Conservation (phyloP, 23 red algal genomes). For the Cyanidioschyzon merolae region DNA sequence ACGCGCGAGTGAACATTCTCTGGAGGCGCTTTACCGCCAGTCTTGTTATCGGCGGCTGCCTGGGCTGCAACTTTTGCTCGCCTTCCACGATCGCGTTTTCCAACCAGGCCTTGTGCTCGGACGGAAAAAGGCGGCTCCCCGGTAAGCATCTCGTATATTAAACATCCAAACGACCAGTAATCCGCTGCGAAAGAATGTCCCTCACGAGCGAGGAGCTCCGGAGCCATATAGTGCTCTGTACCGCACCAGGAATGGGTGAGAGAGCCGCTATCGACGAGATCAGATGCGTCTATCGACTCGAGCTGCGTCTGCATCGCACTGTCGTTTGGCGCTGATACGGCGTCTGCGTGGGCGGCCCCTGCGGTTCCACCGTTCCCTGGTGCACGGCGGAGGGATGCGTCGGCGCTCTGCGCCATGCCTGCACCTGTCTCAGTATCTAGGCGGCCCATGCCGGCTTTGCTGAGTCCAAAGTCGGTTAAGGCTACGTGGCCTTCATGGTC, state of each 20-base stretch:
- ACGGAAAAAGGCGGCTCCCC: conserved; percentile 86
- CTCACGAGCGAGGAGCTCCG: conserved; percentile 71
- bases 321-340: not conserved
- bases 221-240: conserved; percentile 90
- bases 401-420: not conserved
- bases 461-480: conserved; percentile 89
- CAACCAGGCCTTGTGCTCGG: conserved; percentile 23
- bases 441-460: conserved; percentile 34
- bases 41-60: too few species aligned
- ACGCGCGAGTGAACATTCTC: conserved; percentile 29
- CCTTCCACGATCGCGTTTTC: not conserved
- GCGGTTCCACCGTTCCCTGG: not conserved
- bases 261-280: conserved; percentile 17
- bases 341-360: not conserved
- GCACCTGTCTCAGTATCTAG: not conserved
- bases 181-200: conserved; percentile 63
- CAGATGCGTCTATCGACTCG: not conserved
- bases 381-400: not conserved
- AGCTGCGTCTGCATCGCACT: not conserved
- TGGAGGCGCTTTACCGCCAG: not conserved
- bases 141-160: conserved; percentile 83
- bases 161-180: conserved; percentile 70
- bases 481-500: conserved; percentile 66
- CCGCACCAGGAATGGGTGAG: conserved; percentile 96
- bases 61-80: too few species aligned